A percentile compares a stretch with the other conserved stretches of the same genome.
Conservation (phyloP, 202 grass and related monocot species). For the Saccharum hybrid region DNA sequence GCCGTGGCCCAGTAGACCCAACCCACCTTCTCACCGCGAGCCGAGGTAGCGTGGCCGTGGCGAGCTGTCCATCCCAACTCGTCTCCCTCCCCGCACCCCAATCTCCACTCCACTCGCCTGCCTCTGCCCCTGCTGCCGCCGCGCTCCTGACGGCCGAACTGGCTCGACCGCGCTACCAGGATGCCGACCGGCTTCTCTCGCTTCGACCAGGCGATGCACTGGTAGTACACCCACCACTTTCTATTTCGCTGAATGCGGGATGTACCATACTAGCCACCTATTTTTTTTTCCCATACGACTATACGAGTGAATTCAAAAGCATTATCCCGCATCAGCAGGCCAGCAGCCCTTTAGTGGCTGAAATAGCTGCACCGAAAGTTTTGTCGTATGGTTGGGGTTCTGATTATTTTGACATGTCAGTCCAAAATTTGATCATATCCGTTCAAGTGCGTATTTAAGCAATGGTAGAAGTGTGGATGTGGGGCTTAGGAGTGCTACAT, state of each 20-base stretch:
- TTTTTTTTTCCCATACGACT: neutral
- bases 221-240: neutral
- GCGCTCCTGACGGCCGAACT: neutral
- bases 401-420: neutral
- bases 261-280: neutral
- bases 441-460: neutral
- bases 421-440: neutral
- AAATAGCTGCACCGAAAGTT: neutral
- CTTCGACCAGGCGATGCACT: constrained; percentile 7
- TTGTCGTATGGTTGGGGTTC: neutral
- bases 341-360: no score
- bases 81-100: neutral
- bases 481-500: neutral
- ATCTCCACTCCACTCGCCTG: neutral
- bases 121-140: neutral
- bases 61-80: neutral
- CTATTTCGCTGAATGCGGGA: neutral
- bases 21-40: no score
- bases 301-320: neutral
- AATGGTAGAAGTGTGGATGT: neutral
- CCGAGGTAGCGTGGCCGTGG: no score
- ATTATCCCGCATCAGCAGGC: neutral
- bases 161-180: neutral
- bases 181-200: neutral
- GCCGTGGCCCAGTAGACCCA: no score